Percentiles rank a stretch among this genome's conserved stretches.
Evolutionary conservation across 2,329 filamentous ascomycete species (phyloP).

Genomic region (Pseudogymnoascus sp.): DNA sequence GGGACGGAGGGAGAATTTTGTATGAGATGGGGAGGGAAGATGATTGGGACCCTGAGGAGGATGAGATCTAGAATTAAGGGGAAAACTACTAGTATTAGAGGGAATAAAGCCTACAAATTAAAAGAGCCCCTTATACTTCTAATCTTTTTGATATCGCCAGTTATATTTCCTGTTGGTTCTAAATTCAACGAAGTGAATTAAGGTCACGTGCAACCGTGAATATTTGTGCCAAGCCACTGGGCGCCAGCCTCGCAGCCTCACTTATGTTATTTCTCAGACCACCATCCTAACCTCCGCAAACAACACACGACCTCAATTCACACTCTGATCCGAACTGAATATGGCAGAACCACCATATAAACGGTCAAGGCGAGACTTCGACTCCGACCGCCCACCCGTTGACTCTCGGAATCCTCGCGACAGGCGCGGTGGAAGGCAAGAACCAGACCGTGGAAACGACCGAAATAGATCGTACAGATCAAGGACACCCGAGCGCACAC

Average conservation of each 20-base stretch:
- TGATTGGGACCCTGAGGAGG: constrained; percentile 93
- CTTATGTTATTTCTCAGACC: not conserved
- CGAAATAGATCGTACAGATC: constrained; percentile 26
- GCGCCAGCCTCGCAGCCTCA: constrained; percentile 5
- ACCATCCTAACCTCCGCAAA: not conserved
- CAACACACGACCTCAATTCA: not conserved
- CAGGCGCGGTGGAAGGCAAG: constrained; percentile 30
- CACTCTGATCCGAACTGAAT: not conserved
- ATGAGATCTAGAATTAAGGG: constrained; percentile 47
- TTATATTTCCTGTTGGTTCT: not conserved
- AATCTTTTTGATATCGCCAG: not conserved
- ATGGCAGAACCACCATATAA: constrained; percentile 47
- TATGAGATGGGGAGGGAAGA: constrained; percentile 97
- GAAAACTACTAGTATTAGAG: not conserved
- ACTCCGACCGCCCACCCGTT: not conserved
- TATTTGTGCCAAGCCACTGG: constrained; percentile 1
- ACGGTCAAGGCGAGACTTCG: constrained; percentile 40
- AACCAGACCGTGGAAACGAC: constrained; percentile 23
- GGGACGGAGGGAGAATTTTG: constrained; percentile 84
- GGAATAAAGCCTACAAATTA: not conserved
- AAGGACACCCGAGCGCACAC: constrained; percentile 9
- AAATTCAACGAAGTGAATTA: not conserved
- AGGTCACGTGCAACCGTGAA: not conserved
- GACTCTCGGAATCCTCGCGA: constrained; percentile 14
- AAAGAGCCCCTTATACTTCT: not conserved